Percentiles rank a stretch among this genome's conserved stretches.
Conservation (phyloP, 2,329 filamentous ascomycete species). For the Coniochaeta hoffmannii region DNA sequence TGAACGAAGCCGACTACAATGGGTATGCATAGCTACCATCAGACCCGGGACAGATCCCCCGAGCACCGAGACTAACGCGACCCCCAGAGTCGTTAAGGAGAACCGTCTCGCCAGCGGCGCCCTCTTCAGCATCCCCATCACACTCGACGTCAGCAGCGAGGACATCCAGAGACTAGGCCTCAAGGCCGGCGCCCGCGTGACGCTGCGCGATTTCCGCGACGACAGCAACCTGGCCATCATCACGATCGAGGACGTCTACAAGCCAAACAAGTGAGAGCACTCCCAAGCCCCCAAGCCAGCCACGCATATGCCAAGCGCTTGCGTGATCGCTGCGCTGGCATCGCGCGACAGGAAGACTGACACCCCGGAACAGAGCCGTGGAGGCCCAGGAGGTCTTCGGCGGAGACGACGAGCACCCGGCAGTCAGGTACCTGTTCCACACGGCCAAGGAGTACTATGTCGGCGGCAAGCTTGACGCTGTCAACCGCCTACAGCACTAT, state of each 20-base stretch:
- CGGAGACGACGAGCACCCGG: slow-evolving; percentile 83
- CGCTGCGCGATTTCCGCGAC: slow-evolving; percentile 91
- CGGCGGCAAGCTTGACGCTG: slow-evolving; percentile 90
- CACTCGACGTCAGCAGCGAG: slow-evolving; percentile 72
- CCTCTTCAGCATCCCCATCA: slow-evolving; percentile 96
- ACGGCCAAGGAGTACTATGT: slow-evolving; percentile 83
- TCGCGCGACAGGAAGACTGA: slow-evolving; percentile 11
- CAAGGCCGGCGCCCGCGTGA: slow-evolving; percentile 73
- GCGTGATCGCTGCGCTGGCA: slow-evolving; percentile 15
- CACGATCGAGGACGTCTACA: slow-evolving; percentile 92
- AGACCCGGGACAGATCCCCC: background rate
- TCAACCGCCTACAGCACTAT: slow-evolving; percentile 95
- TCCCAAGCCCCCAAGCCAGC: background rate
- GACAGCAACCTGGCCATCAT: slow-evolving; percentile 94
- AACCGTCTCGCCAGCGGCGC: slow-evolving; percentile 81
- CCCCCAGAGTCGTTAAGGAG: slow-evolving; percentile 71
- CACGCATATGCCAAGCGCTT: slow-evolving; percentile 12
- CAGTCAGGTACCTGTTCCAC: slow-evolving; percentile 81
- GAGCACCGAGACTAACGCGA: slow-evolving; percentile 19
- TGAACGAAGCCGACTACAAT: slow-evolving; percentile 96
- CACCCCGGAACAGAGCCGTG: slow-evolving; percentile 51
- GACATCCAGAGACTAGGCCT: slow-evolving; percentile 68
- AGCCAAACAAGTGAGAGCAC: slow-evolving; percentile 77
- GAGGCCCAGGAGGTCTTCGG: slow-evolving; percentile 95
- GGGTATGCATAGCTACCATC: slow-evolving; percentile 47